phyloP scores from a whole-genome alignment of 2,329 filamentous ascomycete species.

The Periconia macrospinosa region DNA sequence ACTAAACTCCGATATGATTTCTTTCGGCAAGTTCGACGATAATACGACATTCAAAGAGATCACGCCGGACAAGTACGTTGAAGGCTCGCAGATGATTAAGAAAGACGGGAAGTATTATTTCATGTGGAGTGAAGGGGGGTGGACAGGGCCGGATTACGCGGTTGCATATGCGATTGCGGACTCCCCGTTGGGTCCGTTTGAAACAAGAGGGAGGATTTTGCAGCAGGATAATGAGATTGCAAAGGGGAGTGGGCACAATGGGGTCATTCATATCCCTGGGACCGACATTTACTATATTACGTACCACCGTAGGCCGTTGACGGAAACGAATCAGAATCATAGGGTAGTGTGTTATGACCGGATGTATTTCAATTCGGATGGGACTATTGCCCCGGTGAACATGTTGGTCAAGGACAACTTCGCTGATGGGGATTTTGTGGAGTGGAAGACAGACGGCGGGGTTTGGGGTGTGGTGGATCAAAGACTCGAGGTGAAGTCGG shows the following conservation, averaged over 20 bases:
- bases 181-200: conserved; percentile 6
- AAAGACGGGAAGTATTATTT: conserved; percentile 7
- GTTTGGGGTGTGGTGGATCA: conserved; percentile 1
- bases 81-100: conserved; percentile 8
- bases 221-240: conserved; percentile 6
- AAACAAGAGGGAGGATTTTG: neutral
- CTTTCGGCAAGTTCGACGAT: conserved; percentile 1
- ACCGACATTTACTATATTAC: conserved; percentile 9
- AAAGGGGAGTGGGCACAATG: conserved; percentile 5
- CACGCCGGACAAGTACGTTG: conserved; percentile 4
- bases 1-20: conserved; percentile 6
- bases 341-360: conserved; percentile 7
- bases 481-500: neutral
- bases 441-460: conserved; percentile 1
- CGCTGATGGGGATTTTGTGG: conserved; percentile 4
- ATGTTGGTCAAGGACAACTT: conserved; percentile 9
- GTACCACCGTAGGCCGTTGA: conserved; percentile 6
- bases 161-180: conserved; percentile 7
- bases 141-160: conserved; percentile 5
- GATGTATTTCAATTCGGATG: conserved; percentile 7
- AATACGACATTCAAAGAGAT: conserved; percentile 7
- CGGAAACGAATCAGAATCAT: conserved; percentile 2
- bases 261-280: conserved; percentile 4
- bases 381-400: conserved; percentile 2
- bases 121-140: conserved; percentile 9